These are phyloP conservation scores for Cladophialophora yegresii DNA, from an alignment of 2,329 filamentous ascomycete genomes.

Conservation along the genomic window DNA sequence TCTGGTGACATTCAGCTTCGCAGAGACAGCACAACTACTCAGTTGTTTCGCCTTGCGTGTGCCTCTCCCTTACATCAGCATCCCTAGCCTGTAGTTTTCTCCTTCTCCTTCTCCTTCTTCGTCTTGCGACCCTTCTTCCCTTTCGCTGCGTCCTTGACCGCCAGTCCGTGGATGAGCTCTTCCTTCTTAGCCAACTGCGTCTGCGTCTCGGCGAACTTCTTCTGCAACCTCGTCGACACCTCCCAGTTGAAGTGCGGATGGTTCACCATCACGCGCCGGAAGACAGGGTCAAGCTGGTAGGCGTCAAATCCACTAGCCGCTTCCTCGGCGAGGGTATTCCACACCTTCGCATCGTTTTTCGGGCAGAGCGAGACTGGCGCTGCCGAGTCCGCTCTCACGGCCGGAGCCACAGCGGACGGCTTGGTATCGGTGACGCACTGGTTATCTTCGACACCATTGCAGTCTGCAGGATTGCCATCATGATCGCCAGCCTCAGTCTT, in stretches of 20 bases:
- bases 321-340: constrained; percentile 13
- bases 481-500: neutral
- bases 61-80: neutral
- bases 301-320: constrained; percentile 3
- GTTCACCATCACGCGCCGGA: constrained; percentile 9
- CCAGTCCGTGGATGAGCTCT: neutral
- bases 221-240: constrained; percentile 4
- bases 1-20: neutral
- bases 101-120: constrained; percentile 5
- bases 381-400: neutral
- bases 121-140: constrained; percentile 14
- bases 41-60: neutral
- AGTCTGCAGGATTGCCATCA: neutral
- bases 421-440: neutral
- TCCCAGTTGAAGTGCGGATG: constrained; percentile 20
- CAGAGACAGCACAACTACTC: neutral
- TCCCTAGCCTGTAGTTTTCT: neutral
- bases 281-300: constrained; percentile 2
- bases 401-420: neutral
- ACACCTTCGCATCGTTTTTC: constrained; percentile 1
- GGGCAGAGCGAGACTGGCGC: neutral
- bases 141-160: neutral
- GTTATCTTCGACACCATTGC: neutral
- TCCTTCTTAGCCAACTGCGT: neutral
- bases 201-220: neutral